Base-by-base conservation (phyloP, 805 yeast genomes). In the Yarrowia porcina region DNA sequence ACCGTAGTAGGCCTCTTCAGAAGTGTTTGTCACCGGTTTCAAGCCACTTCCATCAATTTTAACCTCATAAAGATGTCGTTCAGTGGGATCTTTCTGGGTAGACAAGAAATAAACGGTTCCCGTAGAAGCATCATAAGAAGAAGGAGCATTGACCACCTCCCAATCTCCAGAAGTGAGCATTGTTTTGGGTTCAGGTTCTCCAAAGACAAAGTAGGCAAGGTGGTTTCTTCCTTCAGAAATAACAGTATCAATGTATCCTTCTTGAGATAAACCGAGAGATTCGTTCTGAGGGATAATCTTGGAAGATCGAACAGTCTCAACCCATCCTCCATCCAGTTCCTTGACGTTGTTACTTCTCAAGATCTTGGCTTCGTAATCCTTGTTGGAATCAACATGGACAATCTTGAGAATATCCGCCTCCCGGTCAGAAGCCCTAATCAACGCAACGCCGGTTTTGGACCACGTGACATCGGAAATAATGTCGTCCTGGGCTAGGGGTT, bases 141-240 rank as follows among this genome's bases (percentile, higher is more conserved):
- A 76, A 2, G 88, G 84, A 1, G 90, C 92, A 65, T 79, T 81
- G 27, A 83, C 88, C n/a, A 94, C 96, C 73, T 94, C 99, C 96
- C 97, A 94, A 0, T 81, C 75, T 7, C 99, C 99, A 3, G 74
- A 64, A 1, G 94, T 89, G 50, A 96, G 79, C 21, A 87, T 72
- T 2, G 69, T 69, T 50, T 67, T 67, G 3, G 90, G 90, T 15
- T 74, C 73, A 0, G 83, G 66, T 5, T 86, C 72, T 25, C 80
- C 77, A 2, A 90, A 83, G 5, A 96, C 94, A 71, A 84, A 94
- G 73, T 88, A 92, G 0, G 91, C 98, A 66, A 94, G 77, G 73
- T 94, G 99, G 66, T 80, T 80, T 72, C 79, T 83, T 0, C 86
- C 86, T 52, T 76, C 74, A 8, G 70, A 72, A 35, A 72, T 69